Evolutionary conservation across 75 land plant genomes (phyloP), one percentile per base, ranked within the genome.

Genomic region (Azolla pinnata): DNA sequence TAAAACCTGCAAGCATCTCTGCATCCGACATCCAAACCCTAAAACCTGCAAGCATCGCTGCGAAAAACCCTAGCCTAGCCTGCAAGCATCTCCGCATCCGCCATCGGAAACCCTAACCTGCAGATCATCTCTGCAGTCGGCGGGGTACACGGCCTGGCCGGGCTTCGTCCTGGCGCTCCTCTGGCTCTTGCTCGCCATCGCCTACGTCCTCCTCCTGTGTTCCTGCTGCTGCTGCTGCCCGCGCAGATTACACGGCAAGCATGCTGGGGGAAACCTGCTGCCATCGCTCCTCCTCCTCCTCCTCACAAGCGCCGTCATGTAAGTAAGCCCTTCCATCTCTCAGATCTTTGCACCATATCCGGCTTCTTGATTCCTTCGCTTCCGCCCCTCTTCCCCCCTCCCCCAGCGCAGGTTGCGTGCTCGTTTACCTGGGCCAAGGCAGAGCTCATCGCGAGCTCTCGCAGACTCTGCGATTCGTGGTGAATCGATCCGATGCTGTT

Each of bases 261-360:
- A 63, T 18, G 18, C 49, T 0, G 18, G 4, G 23, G 61, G 69
- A 0, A 64, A 70, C 26, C 64, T 63, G 56, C 56, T 79, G 63
- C 74, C 76, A 59, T 66, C 83, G 42, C 33, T 65, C 10, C 17
- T 88, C 46, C 79, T 87, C 14, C 56, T 79, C 18, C 32, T 83
- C 19, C 82, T 86, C 72, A 83, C 92, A 1, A 67, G 60, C 59
- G 79, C 77, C 32, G 82, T 92, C 66, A 63, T 75, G 97, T 90
- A 86, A 78, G 59, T 50, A 5, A 35, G 5, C 12, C 40, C 12
- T 12, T 35, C 40, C 12, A 5, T 35, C 40, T 35, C 40, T 35
- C 40, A 35, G 40, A 35, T 35, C 40, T 35, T 5, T 35, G 10
- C 10, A 12, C 12, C 5, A 35, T 5, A 35, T 5, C 12, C 40